Evolutionary conservation across 2,329 filamentous ascomycete genomes (phyloP), one percentile per base, ranked within the genome.

Genomic region (Xylariaceae sp.): DNA sequence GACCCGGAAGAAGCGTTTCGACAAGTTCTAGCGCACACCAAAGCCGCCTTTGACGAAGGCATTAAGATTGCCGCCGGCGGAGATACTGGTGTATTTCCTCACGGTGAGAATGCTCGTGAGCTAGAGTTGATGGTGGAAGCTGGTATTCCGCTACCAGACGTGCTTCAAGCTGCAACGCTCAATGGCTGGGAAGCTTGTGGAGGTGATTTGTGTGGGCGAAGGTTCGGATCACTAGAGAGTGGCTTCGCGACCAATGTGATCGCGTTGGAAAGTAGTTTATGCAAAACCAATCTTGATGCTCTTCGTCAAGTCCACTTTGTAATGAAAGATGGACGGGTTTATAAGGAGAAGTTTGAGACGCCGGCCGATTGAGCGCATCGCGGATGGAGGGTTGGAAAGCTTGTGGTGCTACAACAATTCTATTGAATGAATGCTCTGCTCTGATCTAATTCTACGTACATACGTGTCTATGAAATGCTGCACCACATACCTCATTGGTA

Each of bases 111-210:
- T 48, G 75, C 64, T 0, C 62, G 79, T 3, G 80, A 83, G 62
- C 59, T 82, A 51, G 80, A 83, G 62, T 64, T 83, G n/a, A 70
- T 83, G 69, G 60, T 75, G 0, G 68, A 76, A 40, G 75, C 77
- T 5, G 79, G 79, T 0, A 64, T 83, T 1, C 74, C 76, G 0
- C 53, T 81, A 0, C 72, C 69, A 28, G 76, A 81, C 40, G 75
- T 78, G 0, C 63, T 83, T 31, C 72, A 75, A 50, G 73, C 77
- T 4, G 74, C 71, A 14, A 81, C 75, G 6, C 56, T 82, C 2
- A 73, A 73, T 19, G 81, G 80, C 0, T 83, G 79, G 79, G 73
- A 81, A 51, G 72, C 77, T 6, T 83, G 80, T 54, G 79, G 80
- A 0, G 73, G 71, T 2, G 76, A 81, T 34, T 68, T 72, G 43